Evolutionary conservation across 306 rosid genomes (phyloP).

Genomic region (Ziziphus jujuba): DNA sequence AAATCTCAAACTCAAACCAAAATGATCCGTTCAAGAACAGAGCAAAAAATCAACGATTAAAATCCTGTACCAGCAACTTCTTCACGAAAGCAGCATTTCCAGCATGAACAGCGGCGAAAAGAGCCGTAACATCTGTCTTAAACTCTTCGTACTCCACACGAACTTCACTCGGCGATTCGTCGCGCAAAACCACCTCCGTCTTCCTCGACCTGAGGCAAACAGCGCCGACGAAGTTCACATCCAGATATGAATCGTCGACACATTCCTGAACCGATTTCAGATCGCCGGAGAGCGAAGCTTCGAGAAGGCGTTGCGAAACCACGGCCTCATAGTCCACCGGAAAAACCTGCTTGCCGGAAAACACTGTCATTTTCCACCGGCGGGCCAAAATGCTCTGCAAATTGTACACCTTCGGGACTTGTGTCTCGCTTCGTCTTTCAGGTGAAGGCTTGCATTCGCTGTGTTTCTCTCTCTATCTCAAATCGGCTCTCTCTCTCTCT

Average conservation of each 20-base stretch:
- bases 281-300: slow-evolving; percentile 78
- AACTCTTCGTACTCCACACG: slow-evolving; percentile 63
- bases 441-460: slow-evolving; percentile 28
- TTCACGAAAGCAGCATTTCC: slow-evolving; percentile 56
- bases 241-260: slow-evolving; percentile 71
- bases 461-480: not conserved
- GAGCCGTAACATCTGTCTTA: slow-evolving; percentile 79
- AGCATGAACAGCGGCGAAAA: slow-evolving; percentile 81
- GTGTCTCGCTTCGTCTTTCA: slow-evolving; percentile 11
- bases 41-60: not conserved
- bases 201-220: slow-evolving; percentile 50
- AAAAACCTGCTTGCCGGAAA: slow-evolving; percentile 74
- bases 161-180: slow-evolving; percentile 64
- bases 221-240: slow-evolving; percentile 86
- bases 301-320: slow-evolving; percentile 77
- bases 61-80: slow-evolving; percentile 65
- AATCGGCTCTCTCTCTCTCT: not conserved
- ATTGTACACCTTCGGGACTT: slow-evolving; percentile 2
- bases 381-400: slow-evolving; percentile 9
- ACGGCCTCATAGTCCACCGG: slow-evolving; percentile 80
- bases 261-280: slow-evolving; percentile 57
- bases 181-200: slow-evolving; percentile 47
- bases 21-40: slow-evolving; percentile 24
- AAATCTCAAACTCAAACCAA: slow-evolving; percentile 25
- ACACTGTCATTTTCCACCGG: slow-evolving; percentile 62